Evolutionary conservation across 495 filamentous ascomycete species (phyloP), one percentile per base, ranked within the genome.

Genomic region (Trichocladium antarcticum): DNA sequence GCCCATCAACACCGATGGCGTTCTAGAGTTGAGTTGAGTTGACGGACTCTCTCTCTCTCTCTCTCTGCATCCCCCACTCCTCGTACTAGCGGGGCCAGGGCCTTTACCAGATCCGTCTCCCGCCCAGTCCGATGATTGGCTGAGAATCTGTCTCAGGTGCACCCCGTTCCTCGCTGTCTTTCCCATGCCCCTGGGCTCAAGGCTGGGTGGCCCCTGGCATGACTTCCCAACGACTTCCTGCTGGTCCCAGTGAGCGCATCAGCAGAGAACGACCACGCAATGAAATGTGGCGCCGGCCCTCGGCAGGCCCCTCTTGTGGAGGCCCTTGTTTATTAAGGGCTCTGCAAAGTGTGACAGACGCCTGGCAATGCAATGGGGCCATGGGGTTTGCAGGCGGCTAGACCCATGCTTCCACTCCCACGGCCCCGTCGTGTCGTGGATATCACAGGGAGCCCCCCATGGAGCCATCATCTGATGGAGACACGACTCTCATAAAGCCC

Each of bases 111-210:
- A 60, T 54, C 37, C 15, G 53, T 38, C 29, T 39, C 19, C 45
- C 8, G 37, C 29, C 37, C 32, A n/a, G 35, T 22, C 15, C 32
- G 9, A 35, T 51, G 38, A 65, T 65, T 65, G 62, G 62, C 47
- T 49, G 46, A n/a, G 9, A 34, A 15, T 17, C 15, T 51, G 62
- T 62, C 57, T 65, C 63, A 60, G 58, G 32, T 55, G 36, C 16
- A 15, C 37, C 28, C 11, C n/a, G 60, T 65, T 62, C 60, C 63
- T 62, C 41, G 27, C 31, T 54, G 57, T 59, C 54, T 48, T 47
- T 49, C 31, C 47, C 31, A 9, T 21, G n/a, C 17, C 48, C 52
- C 45, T 28, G 40, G 37, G 29, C 44, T n/a, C n/a, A n/a, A n/a
- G n/a, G n/a, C n/a, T n/a, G n/a, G n/a, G n/a, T n/a, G n/a, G n/a